Conservation (phyloP, 345 rosid genomes). For the Hirschfeldia incana region DNA sequence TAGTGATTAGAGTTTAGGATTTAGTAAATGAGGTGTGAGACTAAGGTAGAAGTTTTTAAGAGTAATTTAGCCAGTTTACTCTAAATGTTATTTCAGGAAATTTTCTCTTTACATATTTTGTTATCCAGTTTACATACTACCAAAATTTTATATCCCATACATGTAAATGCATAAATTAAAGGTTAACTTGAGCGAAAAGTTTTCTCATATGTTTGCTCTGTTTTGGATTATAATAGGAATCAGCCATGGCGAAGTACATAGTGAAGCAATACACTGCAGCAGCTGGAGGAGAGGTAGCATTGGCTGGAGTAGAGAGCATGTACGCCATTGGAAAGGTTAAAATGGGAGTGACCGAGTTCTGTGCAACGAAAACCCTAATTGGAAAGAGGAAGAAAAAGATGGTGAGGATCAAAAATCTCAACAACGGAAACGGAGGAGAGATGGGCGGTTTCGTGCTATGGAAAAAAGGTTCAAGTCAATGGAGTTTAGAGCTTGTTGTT, state of each 20-base stretch:
- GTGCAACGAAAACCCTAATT: constrained; percentile 30
- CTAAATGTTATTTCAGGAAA: too few species aligned
- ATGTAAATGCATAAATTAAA: not conserved
- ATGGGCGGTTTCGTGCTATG: constrained; percentile 92
- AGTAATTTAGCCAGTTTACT: not conserved
- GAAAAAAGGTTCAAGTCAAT: constrained; percentile 79
- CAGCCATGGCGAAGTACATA: constrained; percentile 45
- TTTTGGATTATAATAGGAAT: constrained; percentile 30
- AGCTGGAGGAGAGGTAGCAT: constrained; percentile 34
- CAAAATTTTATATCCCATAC: not conserved
- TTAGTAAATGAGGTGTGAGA: not conserved
- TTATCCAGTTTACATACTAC: not conserved
- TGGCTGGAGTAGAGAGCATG: constrained; percentile 36
- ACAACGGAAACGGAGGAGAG: constrained; percentile 54
- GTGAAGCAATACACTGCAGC: constrained; percentile 45
- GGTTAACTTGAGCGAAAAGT: constrained; percentile 12
- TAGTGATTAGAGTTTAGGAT: not conserved
- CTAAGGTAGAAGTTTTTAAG: not conserved
- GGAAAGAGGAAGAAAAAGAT: constrained; percentile 43
- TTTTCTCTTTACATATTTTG: not conserved
- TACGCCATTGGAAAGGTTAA: constrained; percentile 45
- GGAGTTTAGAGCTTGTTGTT: constrained; percentile 91
- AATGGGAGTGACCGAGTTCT: constrained; percentile 40
- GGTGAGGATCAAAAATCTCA: constrained; percentile 49
- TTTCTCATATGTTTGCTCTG: constrained; percentile 22